These are phyloP conservation scores for Trichophyton verrucosum DNA, from an alignment of 2,329 filamentous ascomycete genomes.

Conservation along the genomic window DNA sequence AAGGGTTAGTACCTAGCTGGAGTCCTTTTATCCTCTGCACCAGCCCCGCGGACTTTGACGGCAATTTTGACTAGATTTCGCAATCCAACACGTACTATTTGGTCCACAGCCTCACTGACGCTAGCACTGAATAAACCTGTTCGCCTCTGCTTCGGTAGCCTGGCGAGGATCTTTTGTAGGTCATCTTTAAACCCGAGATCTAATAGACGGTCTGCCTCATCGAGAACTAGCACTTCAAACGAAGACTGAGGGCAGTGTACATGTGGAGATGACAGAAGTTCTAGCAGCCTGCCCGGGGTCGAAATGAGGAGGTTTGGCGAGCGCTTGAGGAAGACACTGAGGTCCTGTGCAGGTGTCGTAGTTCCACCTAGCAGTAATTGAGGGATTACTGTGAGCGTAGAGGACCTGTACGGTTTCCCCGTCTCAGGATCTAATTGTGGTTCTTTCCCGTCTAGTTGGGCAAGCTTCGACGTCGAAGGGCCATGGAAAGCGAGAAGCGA, in stretches of 20 bases:
- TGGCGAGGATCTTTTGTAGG: slow-evolving; percentile 68
- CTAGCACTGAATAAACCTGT: slow-evolving; percentile 92
- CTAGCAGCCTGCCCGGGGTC: slow-evolving; percentile 79
- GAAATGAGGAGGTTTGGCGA: slow-evolving; percentile 83
- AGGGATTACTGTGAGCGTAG: slow-evolving; percentile 55
- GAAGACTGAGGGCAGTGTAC: slow-evolving; percentile 79
- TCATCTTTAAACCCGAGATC: slow-evolving; percentile 92
- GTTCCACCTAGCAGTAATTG: slow-evolving; percentile 74
- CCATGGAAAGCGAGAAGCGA: slow-evolving; percentile 72
- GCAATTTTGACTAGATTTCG: slow-evolving; percentile 91
- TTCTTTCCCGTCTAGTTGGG: slow-evolving; percentile 33
- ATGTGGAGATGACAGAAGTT: slow-evolving; percentile 72
- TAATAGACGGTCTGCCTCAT: slow-evolving; percentile 84
- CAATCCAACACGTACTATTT: slow-evolving; percentile 82
- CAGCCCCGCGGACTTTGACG: slow-evolving; percentile 74
- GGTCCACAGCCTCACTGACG: slow-evolving; percentile 87
- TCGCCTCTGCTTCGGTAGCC: slow-evolving; percentile 80
- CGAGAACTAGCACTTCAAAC: slow-evolving; percentile 83
- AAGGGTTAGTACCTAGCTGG: slow-evolving; percentile 49
- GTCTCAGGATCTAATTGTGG: slow-evolving; percentile 15
- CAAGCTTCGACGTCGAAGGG: slow-evolving; percentile 49
- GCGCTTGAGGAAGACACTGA: slow-evolving; percentile 69
- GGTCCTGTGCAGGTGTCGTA: slow-evolving; percentile 69
- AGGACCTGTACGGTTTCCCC: slow-evolving; percentile 31
- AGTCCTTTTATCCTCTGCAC: slow-evolving; percentile 70